These are phyloP conservation scores for Letharia columbiana DNA, from an alignment of 495 filamentous ascomycete species.

Conservation along the genomic window DNA sequence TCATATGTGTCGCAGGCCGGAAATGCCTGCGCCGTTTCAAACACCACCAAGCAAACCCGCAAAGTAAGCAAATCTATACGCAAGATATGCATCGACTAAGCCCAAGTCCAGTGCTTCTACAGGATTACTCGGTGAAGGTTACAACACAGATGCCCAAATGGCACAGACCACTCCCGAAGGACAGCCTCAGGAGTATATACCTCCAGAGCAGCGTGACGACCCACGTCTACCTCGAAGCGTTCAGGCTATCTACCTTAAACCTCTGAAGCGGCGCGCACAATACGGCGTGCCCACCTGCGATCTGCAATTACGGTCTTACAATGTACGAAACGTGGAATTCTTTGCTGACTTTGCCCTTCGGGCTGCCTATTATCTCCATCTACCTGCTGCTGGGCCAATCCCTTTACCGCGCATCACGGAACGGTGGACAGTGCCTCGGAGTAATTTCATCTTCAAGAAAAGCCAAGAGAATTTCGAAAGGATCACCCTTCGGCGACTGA, in stretches of 20 bases:
- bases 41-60: neutral
- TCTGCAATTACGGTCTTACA: slow-evolving; percentile 88
- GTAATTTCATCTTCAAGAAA: slow-evolving; percentile 92
- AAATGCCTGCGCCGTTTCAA: neutral
- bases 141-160: neutral
- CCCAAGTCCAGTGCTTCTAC: neutral
- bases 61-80: neutral
- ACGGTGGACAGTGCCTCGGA: slow-evolving; percentile 88
- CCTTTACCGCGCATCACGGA: slow-evolving; percentile 81
- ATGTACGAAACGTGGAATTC: slow-evolving; percentile 82
- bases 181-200: neutral
- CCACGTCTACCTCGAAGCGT: slow-evolving; percentile 60
- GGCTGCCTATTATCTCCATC: slow-evolving; percentile 85
- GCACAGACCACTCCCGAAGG: neutral
- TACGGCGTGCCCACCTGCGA: slow-evolving; percentile 79
- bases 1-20: neutral
- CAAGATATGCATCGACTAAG: neutral
- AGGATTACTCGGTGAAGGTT: no score
- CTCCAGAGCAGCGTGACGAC: neutral
- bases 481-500: slow-evolving; percentile 72
- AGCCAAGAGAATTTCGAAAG: slow-evolving; percentile 96
- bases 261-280: slow-evolving; percentile 63
- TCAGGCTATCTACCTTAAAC: slow-evolving; percentile 77
- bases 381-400: slow-evolving; percentile 78
- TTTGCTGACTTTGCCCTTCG: slow-evolving; percentile 92